phyloP scores from a whole-genome alignment of 345 rosid species.

The Aquilaria yunnanensis region DNA sequence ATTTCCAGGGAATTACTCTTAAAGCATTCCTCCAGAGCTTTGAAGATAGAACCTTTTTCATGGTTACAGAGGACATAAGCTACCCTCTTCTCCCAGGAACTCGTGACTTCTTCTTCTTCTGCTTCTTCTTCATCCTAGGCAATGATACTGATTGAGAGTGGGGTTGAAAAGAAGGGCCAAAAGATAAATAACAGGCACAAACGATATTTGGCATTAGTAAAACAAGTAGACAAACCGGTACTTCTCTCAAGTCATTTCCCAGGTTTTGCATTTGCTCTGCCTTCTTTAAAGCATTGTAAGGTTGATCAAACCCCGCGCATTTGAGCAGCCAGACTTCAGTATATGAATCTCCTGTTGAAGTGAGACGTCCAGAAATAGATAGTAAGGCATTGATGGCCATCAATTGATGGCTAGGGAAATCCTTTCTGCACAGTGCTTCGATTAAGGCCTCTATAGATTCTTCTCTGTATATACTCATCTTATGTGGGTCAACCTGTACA shows the following conservation, averaged over 20 bases:
- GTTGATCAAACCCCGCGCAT: constrained; percentile 47
- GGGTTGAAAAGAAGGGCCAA: not conserved
- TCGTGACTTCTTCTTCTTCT: constrained; percentile 46
- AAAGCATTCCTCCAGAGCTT: constrained; percentile 56
- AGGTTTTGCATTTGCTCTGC: constrained; percentile 21
- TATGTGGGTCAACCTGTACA: constrained; percentile 52
- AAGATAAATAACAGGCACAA: not conserved
- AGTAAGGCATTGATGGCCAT: constrained; percentile 42
- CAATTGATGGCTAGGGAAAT: constrained; percentile 48
- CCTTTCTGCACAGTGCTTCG: constrained; percentile 49
- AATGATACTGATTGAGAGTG: constrained; percentile 4
- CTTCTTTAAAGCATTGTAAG: constrained; percentile 41
- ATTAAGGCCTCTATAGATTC: constrained; percentile 52
- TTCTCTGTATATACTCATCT: constrained; percentile 78
- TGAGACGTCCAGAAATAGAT: constrained; percentile 44
- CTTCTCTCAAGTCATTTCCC: constrained; percentile 31
- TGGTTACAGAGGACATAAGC: constrained; percentile 59
- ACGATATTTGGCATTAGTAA: not conserved
- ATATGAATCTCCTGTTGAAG: constrained; percentile 37
- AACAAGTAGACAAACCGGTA: constrained; percentile 25
- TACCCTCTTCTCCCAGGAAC: constrained; percentile 54
- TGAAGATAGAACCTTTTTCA: constrained; percentile 61
- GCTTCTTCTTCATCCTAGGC: constrained; percentile 50
- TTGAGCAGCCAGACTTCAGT: constrained; percentile 58
- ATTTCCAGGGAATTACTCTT: constrained; percentile 52